These are phyloP conservation scores for Excoecaria cochinchinensis DNA, from an alignment of 345 rosid species.

Conservation along the genomic window DNA sequence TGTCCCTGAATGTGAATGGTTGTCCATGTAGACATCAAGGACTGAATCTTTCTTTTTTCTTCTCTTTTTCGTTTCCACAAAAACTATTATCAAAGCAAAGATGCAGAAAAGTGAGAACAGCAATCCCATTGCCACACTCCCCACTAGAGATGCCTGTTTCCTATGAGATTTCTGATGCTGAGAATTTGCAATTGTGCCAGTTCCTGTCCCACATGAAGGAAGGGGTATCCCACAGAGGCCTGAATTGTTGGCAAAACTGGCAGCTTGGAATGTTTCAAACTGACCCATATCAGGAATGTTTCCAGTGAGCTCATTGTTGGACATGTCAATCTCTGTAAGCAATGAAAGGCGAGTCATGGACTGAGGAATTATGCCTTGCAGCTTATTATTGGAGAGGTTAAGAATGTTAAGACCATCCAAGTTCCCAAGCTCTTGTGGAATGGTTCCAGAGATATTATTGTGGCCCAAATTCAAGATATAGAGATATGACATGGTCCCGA, in stretches of 20 bases:
- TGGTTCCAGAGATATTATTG: conserved; percentile 62
- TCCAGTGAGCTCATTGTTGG: conserved; percentile 68
- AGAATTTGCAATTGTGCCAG: conserved; percentile 26
- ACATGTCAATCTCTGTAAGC: conserved; percentile 70
- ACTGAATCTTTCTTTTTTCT: conserved; percentile 58
- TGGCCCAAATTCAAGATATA: conserved; percentile 81
- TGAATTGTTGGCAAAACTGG: conserved; percentile 64
- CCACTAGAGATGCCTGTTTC: conserved; percentile 52
- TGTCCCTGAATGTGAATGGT: conserved; percentile 63
- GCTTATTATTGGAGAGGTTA: conserved; percentile 69
- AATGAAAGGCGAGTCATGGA: conserved; percentile 54
- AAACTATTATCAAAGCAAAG: conserved; percentile 58
- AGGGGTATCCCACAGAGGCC: conserved; percentile 92
- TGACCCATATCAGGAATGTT: conserved; percentile 78
- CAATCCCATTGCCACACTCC: conserved; percentile 90
- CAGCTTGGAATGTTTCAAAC: conserved; percentile 66
- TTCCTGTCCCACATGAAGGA: conserved; percentile 40
- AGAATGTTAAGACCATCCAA: conserved; percentile 72
- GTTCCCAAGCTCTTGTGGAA: conserved; percentile 72
- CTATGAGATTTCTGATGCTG: conserved; percentile 51
- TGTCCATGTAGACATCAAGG: conserved; percentile 60
- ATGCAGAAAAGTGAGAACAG: conserved; percentile 74
- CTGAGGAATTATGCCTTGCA: conserved; percentile 67
- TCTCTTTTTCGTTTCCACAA: conserved; percentile 67
- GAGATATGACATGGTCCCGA: conserved; percentile 71